Base-by-base conservation (phyloP, 306 rosid species). In the Parietaria judaica region DNA sequence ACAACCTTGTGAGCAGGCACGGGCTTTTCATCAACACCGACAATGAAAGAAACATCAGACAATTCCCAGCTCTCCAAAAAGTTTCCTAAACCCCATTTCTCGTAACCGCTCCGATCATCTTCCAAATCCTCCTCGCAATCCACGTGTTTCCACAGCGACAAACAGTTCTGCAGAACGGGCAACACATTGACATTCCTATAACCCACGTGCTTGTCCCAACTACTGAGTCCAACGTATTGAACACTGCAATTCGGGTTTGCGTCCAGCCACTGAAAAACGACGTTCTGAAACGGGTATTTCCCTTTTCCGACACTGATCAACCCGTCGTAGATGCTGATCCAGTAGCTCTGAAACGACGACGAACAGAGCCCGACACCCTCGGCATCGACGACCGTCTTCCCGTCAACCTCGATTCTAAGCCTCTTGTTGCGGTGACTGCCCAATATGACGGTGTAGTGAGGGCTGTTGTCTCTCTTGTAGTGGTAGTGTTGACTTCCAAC, bases 131-230 rank as follows among this genome's bases (percentile, higher is more conserved):
- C 76, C 58, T 67, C 79, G 68, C 74, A 81, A 70, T 73, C 76
- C 56, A 87, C 81, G 67, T 69, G 88, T 74, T 83, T 78, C 76
- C 84, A 87, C 17, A 76, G 66, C 35, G 85, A 81, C 63, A 79
- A 55, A 56, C 78, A 87, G 61, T 81, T 68, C 60, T 83, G 83
- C 15, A 80, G 75, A 38, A 81, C 56, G 0, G 98, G 90, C 71
- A 91, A 68, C 9, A 91, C 96, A 61, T 69, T 80, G 48, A 91
- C 92, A 69, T 91, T 87, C 72, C 89, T 83, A 64, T 91, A 91
- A 48, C 83, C 87, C 8, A 91, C 98, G 65, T 91, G 98, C 59
- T 91, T 91, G 61, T 91, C 96, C 98, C 98, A 91, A 72, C 96
- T 91, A 66, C 98, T 87, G 49, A 91, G 98, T 54, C 98, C 98